Percentiles rank a stretch among this genome's conserved stretches.
phyloP scores from a whole-genome alignment of 1,139 yeast species.

The Debaryomycetaceae sp. region DNA sequence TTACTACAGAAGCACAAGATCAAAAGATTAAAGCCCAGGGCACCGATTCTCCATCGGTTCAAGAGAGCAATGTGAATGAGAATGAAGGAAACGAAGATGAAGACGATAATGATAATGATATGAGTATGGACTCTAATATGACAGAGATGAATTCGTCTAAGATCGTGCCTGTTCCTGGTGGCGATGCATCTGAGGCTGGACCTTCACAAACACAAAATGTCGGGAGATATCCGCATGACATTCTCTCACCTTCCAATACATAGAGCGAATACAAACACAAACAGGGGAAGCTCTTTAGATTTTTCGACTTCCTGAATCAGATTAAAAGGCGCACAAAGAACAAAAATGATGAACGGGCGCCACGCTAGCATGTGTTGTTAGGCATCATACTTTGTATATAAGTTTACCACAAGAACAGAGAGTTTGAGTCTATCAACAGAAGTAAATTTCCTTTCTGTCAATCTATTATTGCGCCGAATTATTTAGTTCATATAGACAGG shows the following conservation, averaged over 20 bases:
- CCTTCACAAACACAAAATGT: conserved; percentile 12
- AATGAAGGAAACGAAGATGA: neutral
- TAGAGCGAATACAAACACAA: neutral
- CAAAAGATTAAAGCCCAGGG: neutral
- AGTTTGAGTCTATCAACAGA: too few relatives aligned
- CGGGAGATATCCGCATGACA: conserved; percentile 18
- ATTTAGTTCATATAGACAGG: too few relatives aligned
- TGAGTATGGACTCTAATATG: conserved; percentile 14
- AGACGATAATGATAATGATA: conserved; percentile 11
- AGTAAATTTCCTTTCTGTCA: too few relatives aligned
- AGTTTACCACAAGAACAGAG: too few relatives aligned
- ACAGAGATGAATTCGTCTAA: conserved; percentile 3
- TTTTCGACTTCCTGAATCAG: too few relatives aligned
- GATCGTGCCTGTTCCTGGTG: conserved; percentile 1
- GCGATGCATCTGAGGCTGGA: conserved; percentile 1
- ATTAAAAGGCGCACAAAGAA: too few relatives aligned
- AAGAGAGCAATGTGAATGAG: neutral
- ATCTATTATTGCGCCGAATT: too few relatives aligned
- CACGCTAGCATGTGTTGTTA: too few relatives aligned
- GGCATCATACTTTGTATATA: too few relatives aligned
- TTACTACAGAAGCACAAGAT: neutral
- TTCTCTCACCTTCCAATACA: conserved; percentile 11
- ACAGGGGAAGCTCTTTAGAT: too few relatives aligned
- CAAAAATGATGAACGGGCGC: too few relatives aligned
- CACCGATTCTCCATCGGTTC: neutral